These are phyloP conservation scores for Saccharomycopsis schoenii DNA, from an alignment of 805 yeast species.

Conservation along the genomic window DNA sequence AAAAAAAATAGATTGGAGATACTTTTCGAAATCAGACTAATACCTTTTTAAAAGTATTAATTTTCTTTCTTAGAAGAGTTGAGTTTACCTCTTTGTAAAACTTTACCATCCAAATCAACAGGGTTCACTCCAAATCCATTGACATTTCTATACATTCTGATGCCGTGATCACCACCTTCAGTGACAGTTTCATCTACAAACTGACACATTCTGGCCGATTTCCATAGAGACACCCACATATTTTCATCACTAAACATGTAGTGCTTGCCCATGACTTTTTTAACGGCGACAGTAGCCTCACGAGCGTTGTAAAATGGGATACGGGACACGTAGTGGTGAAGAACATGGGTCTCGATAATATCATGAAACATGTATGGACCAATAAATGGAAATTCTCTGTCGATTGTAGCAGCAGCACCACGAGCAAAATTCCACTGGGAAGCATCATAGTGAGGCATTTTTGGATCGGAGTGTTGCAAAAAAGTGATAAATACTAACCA, in stretches of 20 bases:
- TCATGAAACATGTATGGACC: slow-evolving; percentile 79
- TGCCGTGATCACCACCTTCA: slow-evolving; percentile 47
- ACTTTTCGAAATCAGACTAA: no score
- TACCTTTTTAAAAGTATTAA: neutral
- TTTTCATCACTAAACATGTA: slow-evolving; percentile 58
- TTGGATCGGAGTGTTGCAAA: slow-evolving; percentile 74
- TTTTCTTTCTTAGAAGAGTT: neutral
- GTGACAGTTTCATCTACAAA: slow-evolving; percentile 39
- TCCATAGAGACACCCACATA: slow-evolving; percentile 63
- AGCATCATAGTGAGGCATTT: slow-evolving; percentile 71
- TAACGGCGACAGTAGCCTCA: slow-evolving; percentile 66
- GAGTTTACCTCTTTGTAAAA: neutral
- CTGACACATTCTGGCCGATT: slow-evolving; percentile 55
- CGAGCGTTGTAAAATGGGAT: slow-evolving; percentile 86
- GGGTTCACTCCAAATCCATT: slow-evolving; percentile 43
- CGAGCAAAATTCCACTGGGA: slow-evolving; percentile 76
- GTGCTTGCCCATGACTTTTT: slow-evolving; percentile 78
- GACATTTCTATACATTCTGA: slow-evolving; percentile 63
- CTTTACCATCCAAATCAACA: slow-evolving; percentile 16
- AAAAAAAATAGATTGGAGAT: no score
- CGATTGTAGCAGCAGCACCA: slow-evolving; percentile 87
- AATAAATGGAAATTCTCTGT: slow-evolving; percentile 71
- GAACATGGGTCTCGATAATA: slow-evolving; percentile 83
- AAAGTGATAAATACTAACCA: slow-evolving; percentile 84
- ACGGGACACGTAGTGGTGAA: slow-evolving; percentile 75